phyloP scores from a whole-genome alignment of 495 filamentous ascomycete species.

The Lindgomyces ingoldianus region DNA sequence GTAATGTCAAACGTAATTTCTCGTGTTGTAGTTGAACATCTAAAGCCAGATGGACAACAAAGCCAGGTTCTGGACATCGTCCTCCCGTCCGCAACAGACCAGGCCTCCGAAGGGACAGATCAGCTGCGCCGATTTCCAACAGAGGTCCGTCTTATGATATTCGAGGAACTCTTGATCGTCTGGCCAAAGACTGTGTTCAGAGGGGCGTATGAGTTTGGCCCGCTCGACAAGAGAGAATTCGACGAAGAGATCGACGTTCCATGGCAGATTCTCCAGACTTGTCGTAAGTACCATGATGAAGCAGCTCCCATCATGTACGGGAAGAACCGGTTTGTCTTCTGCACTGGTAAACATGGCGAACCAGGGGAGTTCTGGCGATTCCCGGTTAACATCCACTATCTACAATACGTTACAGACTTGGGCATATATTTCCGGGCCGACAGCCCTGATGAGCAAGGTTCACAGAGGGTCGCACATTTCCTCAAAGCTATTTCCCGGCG shows the following conservation, averaged over 20 bases:
- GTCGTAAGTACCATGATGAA: conserved; percentile 28
- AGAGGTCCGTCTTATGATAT: conserved; percentile 32
- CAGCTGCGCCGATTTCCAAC: conserved; percentile 13
- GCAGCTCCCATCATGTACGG: conserved; percentile 20
- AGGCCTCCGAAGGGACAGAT: not conserved
- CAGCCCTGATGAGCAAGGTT: not conserved
- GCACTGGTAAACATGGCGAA: conserved; percentile 12
- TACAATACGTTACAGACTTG: conserved; percentile 16
- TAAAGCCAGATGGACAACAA: not conserved
- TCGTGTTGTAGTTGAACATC: not conserved
- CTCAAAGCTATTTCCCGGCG: conserved; percentile 1
- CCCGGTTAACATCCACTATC: conserved; percentile 11
- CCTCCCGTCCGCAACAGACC: not conserved
- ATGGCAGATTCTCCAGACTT: conserved; percentile 24
- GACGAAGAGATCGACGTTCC: conserved; percentile 4
- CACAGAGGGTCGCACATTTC: conserved; percentile 15
- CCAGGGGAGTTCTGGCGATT: conserved; percentile 20
- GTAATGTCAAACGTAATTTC: conserved; percentile 8
- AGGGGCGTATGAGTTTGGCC: conserved; percentile 14
- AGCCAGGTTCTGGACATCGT: conserved; percentile 14
- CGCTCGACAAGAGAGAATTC: conserved; percentile 15
- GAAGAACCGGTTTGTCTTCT: conserved; percentile 18
- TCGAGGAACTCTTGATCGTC: conserved; percentile 17
- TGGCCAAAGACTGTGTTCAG: conserved; percentile 7
- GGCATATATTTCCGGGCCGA: conserved; percentile 25